Evolutionary conservation across 1,139 yeast genomes (phyloP).

Genomic region (Scheffersomyces parashehatae): DNA sequence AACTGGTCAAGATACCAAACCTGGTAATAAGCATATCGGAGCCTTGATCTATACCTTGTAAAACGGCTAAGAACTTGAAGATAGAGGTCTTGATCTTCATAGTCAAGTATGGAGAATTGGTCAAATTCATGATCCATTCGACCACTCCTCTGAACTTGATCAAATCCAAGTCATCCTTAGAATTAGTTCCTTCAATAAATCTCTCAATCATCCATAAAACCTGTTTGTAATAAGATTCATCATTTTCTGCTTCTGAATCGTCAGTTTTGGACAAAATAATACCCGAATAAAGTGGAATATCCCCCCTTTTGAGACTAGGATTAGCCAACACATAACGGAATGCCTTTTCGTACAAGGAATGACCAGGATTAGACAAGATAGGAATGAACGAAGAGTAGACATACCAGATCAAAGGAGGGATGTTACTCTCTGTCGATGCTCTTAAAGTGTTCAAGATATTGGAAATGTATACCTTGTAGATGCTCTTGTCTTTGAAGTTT

Average conservation of each 20-base stretch:
- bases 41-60: constrained; percentile 62
- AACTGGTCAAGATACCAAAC: constrained; percentile 54
- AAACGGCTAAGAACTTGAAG: constrained; percentile 43
- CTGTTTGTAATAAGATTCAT: constrained; percentile 56
- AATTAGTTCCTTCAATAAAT: constrained; percentile 47
- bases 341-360: constrained; percentile 66
- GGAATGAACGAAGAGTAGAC: constrained; percentile 54
- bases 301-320: constrained; percentile 54
- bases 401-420: constrained; percentile 34
- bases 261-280: constrained; percentile 38
- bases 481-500: constrained; percentile 58
- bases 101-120: constrained; percentile 49
- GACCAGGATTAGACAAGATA: constrained; percentile 67
- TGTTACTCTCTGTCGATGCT: constrained; percentile 4
- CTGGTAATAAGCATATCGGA: constrained; percentile 62
- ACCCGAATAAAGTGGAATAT: constrained; percentile 63
- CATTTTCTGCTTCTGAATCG: constrained; percentile 41
- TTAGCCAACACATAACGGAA: constrained; percentile 61
- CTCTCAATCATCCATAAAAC: constrained; percentile 64
- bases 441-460: constrained; percentile 56
- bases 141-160: constrained; percentile 54
- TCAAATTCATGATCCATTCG: constrained; percentile 66
- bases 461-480: constrained; percentile 59
- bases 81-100: constrained; percentile 41
- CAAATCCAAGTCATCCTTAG: constrained; percentile 51